These are phyloP conservation scores for Phoenix dactylifera DNA, from an alignment of 176 grass and related monocot species.

Conservation along the genomic window DNA sequence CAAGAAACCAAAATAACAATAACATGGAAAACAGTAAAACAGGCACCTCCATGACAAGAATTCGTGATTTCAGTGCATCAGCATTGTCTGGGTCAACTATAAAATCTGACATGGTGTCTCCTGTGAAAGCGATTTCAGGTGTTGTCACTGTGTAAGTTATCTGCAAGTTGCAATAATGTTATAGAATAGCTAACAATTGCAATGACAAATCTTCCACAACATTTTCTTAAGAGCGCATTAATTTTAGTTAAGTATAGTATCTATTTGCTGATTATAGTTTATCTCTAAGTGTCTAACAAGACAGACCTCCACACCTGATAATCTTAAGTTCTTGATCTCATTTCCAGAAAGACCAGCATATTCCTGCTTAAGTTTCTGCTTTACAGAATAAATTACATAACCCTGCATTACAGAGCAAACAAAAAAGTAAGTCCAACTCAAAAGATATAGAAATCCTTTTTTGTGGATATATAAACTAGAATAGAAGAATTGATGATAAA, in stretches of 20 bases:
- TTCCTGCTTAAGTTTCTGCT: slow-evolving; percentile 84
- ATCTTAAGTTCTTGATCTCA: slow-evolving; percentile 73
- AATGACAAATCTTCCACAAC: too few species aligned
- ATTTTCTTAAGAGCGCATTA: too few species aligned
- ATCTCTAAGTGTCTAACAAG: slow-evolving; percentile 14
- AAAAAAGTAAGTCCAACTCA: not conserved
- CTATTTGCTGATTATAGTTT: not conserved
- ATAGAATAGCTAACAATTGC: too few species aligned
- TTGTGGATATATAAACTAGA: too few species aligned
- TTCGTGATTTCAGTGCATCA: slow-evolving; percentile 48
- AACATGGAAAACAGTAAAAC: not conserved
- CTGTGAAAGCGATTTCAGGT: slow-evolving; percentile 90
- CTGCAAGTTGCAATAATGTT: slow-evolving; percentile 22
- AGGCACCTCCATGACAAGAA: slow-evolving; percentile 76
- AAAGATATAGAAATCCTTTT: not conserved
- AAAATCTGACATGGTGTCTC: slow-evolving; percentile 91
- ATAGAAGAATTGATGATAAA: too few species aligned
- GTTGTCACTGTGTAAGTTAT: slow-evolving; percentile 57
- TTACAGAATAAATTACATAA: slow-evolving; percentile 71
- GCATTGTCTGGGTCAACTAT: slow-evolving; percentile 73
- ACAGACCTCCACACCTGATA: slow-evolving; percentile 87
- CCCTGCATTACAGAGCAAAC: slow-evolving; percentile 32
- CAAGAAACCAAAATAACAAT: too few species aligned
- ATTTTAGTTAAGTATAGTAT: too few species aligned
- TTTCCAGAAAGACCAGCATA: slow-evolving; percentile 49